phyloP scores from a whole-genome alignment of 2,329 filamentous ascomycete species.

The Geosmithia putterillii region DNA sequence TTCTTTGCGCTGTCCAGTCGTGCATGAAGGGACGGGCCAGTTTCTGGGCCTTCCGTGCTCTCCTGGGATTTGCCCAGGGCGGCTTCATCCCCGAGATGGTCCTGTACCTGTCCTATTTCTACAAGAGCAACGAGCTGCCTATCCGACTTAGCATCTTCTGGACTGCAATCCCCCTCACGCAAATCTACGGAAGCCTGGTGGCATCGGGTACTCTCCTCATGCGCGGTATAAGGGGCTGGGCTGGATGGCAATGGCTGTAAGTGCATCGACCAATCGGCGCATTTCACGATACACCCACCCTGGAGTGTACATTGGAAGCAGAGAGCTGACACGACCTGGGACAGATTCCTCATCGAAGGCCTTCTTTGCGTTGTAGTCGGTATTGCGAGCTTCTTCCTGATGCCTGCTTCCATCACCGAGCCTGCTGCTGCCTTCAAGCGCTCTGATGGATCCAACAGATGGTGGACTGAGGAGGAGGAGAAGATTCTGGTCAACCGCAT shows the following conservation, averaged over 20 bases:
- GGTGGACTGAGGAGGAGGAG: conserved; percentile 57
- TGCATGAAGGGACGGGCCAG: conserved; percentile 32
- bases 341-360: conserved; percentile 25
- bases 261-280: too few species aligned
- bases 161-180: conserved; percentile 33
- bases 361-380: conserved; percentile 39
- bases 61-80: conserved; percentile 41
- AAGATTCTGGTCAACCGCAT: conserved; percentile 56
- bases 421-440: not conserved
- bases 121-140: conserved; percentile 55
- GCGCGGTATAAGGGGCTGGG: conserved; percentile 29
- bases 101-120: conserved; percentile 61
- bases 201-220: conserved; percentile 35
- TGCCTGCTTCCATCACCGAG: conserved; percentile 52
- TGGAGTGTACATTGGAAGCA: too few species aligned
- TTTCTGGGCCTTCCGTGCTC: conserved; percentile 37
- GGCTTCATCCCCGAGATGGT: conserved; percentile 49
- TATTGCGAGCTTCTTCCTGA: conserved; percentile 32
- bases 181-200: conserved; percentile 33
- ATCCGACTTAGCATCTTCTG: conserved; percentile 58
- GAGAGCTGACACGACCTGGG: too few species aligned
- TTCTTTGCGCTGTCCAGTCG: conserved; percentile 32
- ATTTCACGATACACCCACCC: too few species aligned
- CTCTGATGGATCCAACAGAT: conserved; percentile 19
- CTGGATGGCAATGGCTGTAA: conserved; percentile 49